Evolutionary conservation across 2,329 filamentous ascomycete species (phyloP).

Genomic region (Aspergillus pseudoterreus): DNA sequence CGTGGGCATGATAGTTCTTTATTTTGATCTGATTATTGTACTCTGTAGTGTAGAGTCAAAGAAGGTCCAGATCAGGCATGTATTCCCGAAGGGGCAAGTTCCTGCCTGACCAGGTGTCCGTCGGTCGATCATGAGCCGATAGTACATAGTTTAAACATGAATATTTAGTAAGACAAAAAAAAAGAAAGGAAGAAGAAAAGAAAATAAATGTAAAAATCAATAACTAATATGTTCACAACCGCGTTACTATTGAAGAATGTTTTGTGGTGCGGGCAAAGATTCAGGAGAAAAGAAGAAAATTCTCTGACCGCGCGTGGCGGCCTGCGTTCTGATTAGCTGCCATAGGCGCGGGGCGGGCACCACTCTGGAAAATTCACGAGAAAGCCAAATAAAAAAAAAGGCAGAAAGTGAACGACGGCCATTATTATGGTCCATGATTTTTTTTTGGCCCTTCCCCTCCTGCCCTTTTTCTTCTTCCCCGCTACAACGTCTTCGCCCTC

Average conservation of each 20-base stretch:
- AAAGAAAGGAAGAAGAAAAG: neutral
- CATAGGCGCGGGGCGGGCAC: conserved; percentile 22
- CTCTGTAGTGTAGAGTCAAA: neutral
- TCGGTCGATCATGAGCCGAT: neutral
- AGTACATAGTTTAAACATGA: neutral
- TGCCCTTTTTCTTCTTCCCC: conserved; percentile 7
- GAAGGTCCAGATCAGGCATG: neutral
- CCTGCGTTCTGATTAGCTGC: conserved; percentile 22
- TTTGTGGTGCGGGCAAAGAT: neutral
- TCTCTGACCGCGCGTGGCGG: conserved; percentile 22
- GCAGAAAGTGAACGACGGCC: no score
- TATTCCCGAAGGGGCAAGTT: neutral
- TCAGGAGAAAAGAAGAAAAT: conserved; percentile 13
- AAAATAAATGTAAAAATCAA: neutral
- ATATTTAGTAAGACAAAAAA: neutral
- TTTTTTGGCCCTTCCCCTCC: conserved; percentile 14
- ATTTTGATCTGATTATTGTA: neutral
- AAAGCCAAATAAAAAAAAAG: conserved; percentile 11
- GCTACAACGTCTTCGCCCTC: neutral
- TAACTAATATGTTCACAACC: neutral
- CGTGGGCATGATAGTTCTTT: conserved; percentile 2
- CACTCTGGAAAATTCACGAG: conserved; percentile 24
- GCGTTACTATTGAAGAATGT: neutral
- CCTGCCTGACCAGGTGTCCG: neutral
- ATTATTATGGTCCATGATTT: conserved; percentile 17